Conservation (phyloP, 2,329 filamentous ascomycete species). For the Orbilia javanica region DNA sequence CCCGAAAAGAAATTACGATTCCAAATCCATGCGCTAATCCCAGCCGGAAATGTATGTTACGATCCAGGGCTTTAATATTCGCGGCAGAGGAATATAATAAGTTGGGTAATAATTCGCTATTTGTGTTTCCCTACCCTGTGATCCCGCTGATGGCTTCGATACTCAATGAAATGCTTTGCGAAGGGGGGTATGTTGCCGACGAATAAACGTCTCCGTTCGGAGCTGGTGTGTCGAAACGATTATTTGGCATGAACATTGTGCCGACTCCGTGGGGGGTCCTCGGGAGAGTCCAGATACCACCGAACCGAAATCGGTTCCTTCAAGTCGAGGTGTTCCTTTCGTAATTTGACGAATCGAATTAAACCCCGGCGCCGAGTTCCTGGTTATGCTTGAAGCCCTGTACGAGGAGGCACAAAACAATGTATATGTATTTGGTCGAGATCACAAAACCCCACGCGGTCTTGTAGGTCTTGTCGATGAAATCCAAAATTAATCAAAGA, state of each 20-base stretch:
- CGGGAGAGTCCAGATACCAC: not conserved
- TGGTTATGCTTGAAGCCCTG: not conserved
- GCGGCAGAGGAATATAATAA: not conserved
- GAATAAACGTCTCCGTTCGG: slow-evolving; percentile 7
- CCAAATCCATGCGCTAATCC: slow-evolving; percentile 11
- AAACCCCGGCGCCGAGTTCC: not conserved
- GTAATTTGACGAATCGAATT: not conserved
- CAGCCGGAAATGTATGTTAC: not conserved
- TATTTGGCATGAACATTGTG: slow-evolving; percentile 21
- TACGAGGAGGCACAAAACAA: not conserved
- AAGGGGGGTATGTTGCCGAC: slow-evolving; percentile 35
- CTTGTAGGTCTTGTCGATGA: not conserved
- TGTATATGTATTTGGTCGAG: not conserved
- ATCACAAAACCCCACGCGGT: not conserved
- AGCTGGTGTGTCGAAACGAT: slow-evolving; percentile 12
- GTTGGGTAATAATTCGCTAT: slow-evolving; percentile 3
- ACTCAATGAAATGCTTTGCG: slow-evolving; percentile 31
- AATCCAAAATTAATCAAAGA: too few species aligned
- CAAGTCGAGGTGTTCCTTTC: not conserved
- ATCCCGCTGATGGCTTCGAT: slow-evolving; percentile 56
- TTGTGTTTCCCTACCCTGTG: slow-evolving; percentile 50
- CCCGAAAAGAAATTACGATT: not conserved
- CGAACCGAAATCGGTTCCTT: not conserved
- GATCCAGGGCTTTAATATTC: not conserved
- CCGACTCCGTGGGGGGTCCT: not conserved